Percentiles rank a stretch among this genome's conserved stretches.
phyloP scores from a whole-genome alignment of 2,329 filamentous ascomycete species.

The Scedosporium aurantiacum region DNA sequence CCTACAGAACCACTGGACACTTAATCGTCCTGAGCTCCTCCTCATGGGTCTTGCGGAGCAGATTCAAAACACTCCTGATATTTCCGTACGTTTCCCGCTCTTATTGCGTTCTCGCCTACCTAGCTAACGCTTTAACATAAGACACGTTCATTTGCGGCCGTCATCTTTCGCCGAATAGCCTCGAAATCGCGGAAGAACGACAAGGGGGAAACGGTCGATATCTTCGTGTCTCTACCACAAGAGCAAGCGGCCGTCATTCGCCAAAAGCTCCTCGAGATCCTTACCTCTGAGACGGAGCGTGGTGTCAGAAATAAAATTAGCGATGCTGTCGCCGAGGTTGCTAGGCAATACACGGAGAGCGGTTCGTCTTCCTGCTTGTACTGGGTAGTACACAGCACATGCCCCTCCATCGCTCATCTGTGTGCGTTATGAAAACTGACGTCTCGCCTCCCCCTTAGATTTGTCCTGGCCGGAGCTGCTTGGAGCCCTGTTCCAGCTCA shows the following conservation, averaged over 20 bases:
- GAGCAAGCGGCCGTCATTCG: constrained; percentile 71
- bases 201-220: constrained; percentile 62
- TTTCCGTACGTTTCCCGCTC: constrained; percentile 40
- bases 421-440: not conserved
- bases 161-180: constrained; percentile 88
- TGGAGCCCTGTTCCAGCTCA: constrained; percentile 75
- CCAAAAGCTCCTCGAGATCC: constrained; percentile 68
- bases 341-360: constrained; percentile 86
- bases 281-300: constrained; percentile 61
- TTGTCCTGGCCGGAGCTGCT: constrained; percentile 86
- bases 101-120: not conserved
- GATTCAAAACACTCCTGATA: constrained; percentile 65
- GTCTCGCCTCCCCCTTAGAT: constrained; percentile 34
- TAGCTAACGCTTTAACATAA: constrained; percentile 23
- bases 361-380: constrained; percentile 33
- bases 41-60: constrained; percentile 93
- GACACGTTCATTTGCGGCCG: constrained; percentile 83
- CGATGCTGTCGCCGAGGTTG: constrained; percentile 93
- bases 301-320: constrained; percentile 88
- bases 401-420: not conserved
- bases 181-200: constrained; percentile 75
- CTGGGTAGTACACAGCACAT: not conserved
- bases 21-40: constrained; percentile 69
- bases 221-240: constrained; percentile 69
- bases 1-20: constrained; percentile 82